Evolutionary conservation across 495 filamentous ascomycete genomes (phyloP).

Genomic region (Tuber borchii): DNA sequence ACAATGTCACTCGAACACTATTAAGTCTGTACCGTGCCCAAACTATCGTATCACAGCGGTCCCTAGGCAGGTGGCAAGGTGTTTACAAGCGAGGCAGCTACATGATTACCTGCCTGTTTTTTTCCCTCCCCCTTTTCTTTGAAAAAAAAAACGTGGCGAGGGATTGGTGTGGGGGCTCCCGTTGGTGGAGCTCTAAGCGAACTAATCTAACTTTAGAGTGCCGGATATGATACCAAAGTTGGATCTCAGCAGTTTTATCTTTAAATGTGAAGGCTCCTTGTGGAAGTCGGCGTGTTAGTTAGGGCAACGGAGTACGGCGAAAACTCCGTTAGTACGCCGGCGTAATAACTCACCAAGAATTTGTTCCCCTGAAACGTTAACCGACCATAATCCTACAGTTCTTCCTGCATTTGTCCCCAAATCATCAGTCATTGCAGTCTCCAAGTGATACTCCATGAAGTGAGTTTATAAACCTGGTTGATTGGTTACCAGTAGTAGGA

Average conservation of each 20-base stretch:
- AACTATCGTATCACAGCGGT: background rate
- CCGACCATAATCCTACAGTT: background rate
- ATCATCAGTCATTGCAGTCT: background rate
- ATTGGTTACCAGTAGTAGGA: background rate
- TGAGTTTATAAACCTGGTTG: background rate
- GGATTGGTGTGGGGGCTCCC: background rate
- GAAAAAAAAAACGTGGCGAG: too few relatives aligned
- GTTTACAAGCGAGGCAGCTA: too few relatives aligned
- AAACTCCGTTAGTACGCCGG: background rate
- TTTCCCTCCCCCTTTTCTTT: too few relatives aligned
- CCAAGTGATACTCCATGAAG: background rate
- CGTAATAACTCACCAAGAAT: background rate
- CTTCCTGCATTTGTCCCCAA: background rate
- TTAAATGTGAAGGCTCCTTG: background rate
- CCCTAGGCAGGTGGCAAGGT: background rate
- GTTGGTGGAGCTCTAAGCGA: background rate
- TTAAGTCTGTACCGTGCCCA: background rate
- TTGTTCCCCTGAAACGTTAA: background rate
- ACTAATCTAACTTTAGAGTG: background rate
- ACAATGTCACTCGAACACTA: background rate
- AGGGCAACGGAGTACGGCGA: background rate
- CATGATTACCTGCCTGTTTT: too few relatives aligned
- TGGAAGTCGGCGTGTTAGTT: background rate
- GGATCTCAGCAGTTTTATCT: background rate
- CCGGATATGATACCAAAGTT: background rate